Percentiles rank a stretch among this genome's conserved stretches.
These are phyloP conservation scores for Rhododendron kiyosumense DNA, from an alignment of 148 eudicot genomes.

Conservation along the genomic window DNA sequence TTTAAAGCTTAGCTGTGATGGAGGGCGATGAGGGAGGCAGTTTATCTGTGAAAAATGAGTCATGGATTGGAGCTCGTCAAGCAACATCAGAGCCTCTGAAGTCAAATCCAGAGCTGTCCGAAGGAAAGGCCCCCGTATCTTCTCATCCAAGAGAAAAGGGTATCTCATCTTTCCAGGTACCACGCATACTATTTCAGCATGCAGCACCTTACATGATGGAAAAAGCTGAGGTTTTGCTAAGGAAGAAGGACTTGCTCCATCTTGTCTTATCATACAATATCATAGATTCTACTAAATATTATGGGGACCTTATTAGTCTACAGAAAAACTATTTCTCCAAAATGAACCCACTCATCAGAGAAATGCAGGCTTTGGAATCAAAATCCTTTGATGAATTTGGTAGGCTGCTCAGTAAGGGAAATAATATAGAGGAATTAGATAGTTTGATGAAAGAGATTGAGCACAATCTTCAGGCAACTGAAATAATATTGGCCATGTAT, in stretches of 20 bases:
- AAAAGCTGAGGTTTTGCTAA: background rate
- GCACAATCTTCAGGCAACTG: background rate
- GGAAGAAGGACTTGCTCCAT: background rate
- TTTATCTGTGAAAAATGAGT: too few relatives aligned
- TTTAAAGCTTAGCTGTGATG: too few relatives aligned
- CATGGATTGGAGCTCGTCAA: too few relatives aligned
- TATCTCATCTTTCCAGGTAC: too few relatives aligned
- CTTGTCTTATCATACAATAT: background rate
- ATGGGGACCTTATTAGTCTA: background rate
- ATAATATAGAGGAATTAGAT: background rate
- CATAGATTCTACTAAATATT: background rate
- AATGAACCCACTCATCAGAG: background rate
- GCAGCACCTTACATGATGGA: background rate
- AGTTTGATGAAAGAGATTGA: background rate
- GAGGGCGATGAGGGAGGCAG: too few relatives aligned
- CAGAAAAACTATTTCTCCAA: background rate
- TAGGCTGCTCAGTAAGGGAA: too few relatives aligned
- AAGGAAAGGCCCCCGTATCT: too few relatives aligned
- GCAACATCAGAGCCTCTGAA: too few relatives aligned
- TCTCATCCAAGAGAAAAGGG: too few relatives aligned
- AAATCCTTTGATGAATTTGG: too few relatives aligned
- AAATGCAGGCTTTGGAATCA: background rate
- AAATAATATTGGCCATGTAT: background rate
- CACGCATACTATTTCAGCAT: too few relatives aligned
- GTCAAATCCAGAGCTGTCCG: too few relatives aligned